These are phyloP conservation scores for Fallopia convolvulus DNA, from an alignment of 148 eudicot species.

Conservation along the genomic window DNA sequence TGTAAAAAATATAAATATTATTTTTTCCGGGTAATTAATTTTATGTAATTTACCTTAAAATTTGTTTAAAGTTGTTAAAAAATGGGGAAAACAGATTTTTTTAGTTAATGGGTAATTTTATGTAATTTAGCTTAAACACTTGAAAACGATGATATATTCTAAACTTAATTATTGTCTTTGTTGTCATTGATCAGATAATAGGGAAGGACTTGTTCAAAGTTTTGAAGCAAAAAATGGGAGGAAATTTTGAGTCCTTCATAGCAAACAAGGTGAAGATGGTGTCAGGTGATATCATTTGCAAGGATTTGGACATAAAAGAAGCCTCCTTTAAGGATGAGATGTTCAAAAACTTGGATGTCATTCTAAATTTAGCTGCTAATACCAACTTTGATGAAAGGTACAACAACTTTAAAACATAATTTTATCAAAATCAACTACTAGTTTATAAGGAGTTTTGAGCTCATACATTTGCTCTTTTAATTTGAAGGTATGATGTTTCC, in stretches of 20 bases:
- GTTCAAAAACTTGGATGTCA: constrained; percentile 19
- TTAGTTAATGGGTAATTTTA: neutral
- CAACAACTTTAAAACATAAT: no score
- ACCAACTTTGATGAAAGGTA: constrained; percentile 52
- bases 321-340: constrained; percentile 22
- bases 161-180: neutral
- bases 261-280: constrained; percentile 33
- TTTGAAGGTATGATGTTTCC: constrained; percentile 35
- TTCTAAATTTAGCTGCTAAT: constrained; percentile 24
- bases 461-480: no score
- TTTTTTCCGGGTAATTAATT: no score
- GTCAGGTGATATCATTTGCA: constrained; percentile 33
- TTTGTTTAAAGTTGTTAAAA: neutral
- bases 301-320: constrained; percentile 39
- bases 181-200: constrained; percentile 27
- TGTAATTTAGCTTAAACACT: neutral
- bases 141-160: neutral
- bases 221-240: constrained; percentile 27
- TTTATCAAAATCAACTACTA: no score
- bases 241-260: constrained; percentile 20
- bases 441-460: no score
- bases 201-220: constrained; percentile 38
- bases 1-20: no score
- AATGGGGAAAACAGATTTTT: neutral
- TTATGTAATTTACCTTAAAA: no score